Evolutionary conservation across 371 early-diverging fungal genomes (phyloP), one percentile per base, ranked within the genome.

Genomic region (Haplosporangium sp.): DNA sequence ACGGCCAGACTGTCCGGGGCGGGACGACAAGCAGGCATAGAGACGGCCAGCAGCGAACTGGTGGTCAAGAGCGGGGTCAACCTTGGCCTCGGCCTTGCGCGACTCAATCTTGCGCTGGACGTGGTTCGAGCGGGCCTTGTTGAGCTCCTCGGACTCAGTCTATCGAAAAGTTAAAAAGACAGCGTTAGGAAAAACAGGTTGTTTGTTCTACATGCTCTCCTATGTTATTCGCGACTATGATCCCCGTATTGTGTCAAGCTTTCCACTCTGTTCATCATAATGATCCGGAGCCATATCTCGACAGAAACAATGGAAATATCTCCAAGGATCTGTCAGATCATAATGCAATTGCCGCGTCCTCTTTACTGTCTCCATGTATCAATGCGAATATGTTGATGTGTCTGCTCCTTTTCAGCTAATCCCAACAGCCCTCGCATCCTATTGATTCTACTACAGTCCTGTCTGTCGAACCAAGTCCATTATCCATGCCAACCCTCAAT

Each of bases 1-100:
- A 82, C 96, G 96, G 80, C 99, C 99, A 77, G 94, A 92, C 90
- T 99, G 99, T 77, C 99, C 99, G 43, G 99, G 99, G 83, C 99
- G 96, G 71, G 99, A 98, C 52, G 98, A 84, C 83, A 99, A 87
- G 85, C 91, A 87, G 82, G 98, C 95, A 83, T 96, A 96, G 46
- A 99, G 86, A 89, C 98, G 95, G 82, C 99, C 99, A 72, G 98
- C 91, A 83, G 89, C 91, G 87, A 98, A 97, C 89, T 96, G 98
- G 81, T 97, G 95, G 69, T 95, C 95, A 63, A 99, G 85, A 61
- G 89, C 90, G 66, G 93, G 86, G 80, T 98, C 99, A 62, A 98
- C 90, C 83, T 91, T 88, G 82, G 95, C 88, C 58, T 86, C 86
- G 70, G 89, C 91, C 84, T 94, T 87, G 85, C 98, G 94, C 62